These are phyloP conservation scores for Hygrophoropsis aurantiaca DNA, from an alignment of 768 basidiomycete genomes.

Conservation along the genomic window DNA sequence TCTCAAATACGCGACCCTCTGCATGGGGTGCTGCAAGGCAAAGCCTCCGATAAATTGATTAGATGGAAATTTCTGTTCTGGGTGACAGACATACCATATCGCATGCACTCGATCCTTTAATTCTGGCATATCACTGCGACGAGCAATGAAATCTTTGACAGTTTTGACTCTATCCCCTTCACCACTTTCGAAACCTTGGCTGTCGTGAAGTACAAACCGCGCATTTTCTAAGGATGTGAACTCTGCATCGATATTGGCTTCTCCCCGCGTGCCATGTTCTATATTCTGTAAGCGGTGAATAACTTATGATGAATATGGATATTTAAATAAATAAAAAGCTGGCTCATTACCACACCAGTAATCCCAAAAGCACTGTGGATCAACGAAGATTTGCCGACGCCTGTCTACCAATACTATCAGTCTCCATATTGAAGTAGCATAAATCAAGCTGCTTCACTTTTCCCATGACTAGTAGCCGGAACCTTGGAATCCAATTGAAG, in stretches of 20 bases:
- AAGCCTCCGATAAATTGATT: background rate
- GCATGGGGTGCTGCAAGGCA: slow-evolving; percentile 6
- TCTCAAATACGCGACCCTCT: slow-evolving; percentile 6
- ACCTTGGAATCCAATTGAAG: background rate
- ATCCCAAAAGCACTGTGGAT: slow-evolving; percentile 7
- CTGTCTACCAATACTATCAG: slow-evolving; percentile 2
- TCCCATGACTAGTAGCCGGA: slow-evolving; percentile 7
- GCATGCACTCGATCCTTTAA: slow-evolving; percentile 13
- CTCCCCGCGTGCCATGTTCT: slow-evolving; percentile 3
- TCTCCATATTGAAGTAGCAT: background rate
- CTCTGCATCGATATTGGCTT: slow-evolving; percentile 12
- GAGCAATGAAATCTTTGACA: slow-evolving; percentile 10
- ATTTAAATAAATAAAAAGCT: background rate
- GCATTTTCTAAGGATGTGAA: slow-evolving; percentile 11
- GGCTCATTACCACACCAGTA: background rate
- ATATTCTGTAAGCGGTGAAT: background rate
- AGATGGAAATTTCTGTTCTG: background rate
- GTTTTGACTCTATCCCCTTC: background rate
- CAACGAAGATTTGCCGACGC: slow-evolving; percentile 6
- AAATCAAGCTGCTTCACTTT: slow-evolving; percentile 3
- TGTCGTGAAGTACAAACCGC: slow-evolving; percentile 16
- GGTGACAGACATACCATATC: slow-evolving; percentile 7
- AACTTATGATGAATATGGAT: too few relatives aligned
- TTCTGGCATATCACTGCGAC: slow-evolving; percentile 6
- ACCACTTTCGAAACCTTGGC: slow-evolving; percentile 13